Base-by-base conservation (phyloP, 2,329 filamentous ascomycete species). In the Ascochyta pisi region DNA sequence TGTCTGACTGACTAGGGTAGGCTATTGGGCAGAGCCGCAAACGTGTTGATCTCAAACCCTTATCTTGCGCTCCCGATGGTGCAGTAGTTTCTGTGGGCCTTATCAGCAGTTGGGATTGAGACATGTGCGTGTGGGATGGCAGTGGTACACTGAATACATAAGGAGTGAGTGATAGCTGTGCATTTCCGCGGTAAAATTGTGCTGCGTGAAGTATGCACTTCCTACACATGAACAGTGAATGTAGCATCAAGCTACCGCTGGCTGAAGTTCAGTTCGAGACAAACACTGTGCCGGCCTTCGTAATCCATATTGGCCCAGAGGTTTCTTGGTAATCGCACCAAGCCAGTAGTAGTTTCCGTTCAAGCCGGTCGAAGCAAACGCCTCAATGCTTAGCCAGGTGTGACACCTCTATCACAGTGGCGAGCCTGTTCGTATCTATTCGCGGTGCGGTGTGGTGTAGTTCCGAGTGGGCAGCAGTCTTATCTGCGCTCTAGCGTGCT, bases 1-100 rank as follows among this genome's bases (percentile, higher is more conserved):
- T 43, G 33, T 40, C 48, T 39, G 24, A 44, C 26, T 23, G 38
- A 39, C 35, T 22, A 37, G 47, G 42, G 23, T 35, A 22, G 26
- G 19, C n/a, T 35, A 51, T 51, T 51, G 48, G 54, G 29, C 43
- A 48, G 48, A 57, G 43, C 44, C 48, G 54, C 48, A 44, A 50
- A 29, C 26, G 39, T 27, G 29, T 13, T 40, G 48, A 45, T 39
- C 48, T 24, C 48, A 43, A 26, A 15, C 3, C 27, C 49, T 57
- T 57, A 57, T 57, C 54, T 52, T 45, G 43, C 38, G 22, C 26
- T 49, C 24, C 44, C 44, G 29, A 49, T 44, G 33, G 44, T 53
- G 54, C 54, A 53, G 49, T 49, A 57, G 44, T 53, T 57, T 51
- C 43, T 49, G 49, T 49, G 54, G 48, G 49, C 27, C 54, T 57